phyloP scores from a whole-genome alignment of 2,329 filamentous ascomycete genomes.

The Chrysoporthe puriensis region DNA sequence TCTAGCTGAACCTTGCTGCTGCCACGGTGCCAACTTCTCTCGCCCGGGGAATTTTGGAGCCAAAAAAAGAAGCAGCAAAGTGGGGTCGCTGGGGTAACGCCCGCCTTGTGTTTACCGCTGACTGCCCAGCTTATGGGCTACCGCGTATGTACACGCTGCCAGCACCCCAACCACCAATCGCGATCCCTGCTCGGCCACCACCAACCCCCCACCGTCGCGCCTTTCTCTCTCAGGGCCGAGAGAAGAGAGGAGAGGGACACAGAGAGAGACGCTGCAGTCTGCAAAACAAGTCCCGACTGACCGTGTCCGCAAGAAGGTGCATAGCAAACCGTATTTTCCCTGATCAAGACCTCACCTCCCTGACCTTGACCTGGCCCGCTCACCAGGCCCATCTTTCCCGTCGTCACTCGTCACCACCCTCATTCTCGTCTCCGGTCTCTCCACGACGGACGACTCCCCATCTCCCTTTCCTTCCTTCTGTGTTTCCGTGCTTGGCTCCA shows the following conservation, averaged over 20 bases:
- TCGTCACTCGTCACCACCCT: constrained; percentile 1
- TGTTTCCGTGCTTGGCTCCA: not conserved
- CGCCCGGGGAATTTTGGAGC: too few relatives aligned
- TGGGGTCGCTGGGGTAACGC: constrained; percentile 18
- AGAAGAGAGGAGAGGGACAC: not conserved
- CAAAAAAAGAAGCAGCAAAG: constrained; percentile 11
- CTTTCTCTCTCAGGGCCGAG: not conserved
- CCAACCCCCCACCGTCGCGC: constrained; percentile 1
- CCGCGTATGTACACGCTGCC: constrained; percentile 3
- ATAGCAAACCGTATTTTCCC: not conserved
- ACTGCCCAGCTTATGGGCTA: not conserved
- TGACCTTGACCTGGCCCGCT: constrained; percentile 2
- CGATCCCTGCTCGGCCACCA: constrained; percentile 3
- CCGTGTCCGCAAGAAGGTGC: not conserved
- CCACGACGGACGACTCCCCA: not conserved
- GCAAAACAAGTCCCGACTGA: not conserved
- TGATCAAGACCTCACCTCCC: not conserved
- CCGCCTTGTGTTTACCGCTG: constrained; percentile 17
- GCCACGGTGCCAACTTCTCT: not conserved
- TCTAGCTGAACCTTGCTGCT: constrained; percentile 2
- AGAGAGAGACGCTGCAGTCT: not conserved
- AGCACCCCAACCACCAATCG: constrained; percentile 5
- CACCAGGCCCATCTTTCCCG: constrained; percentile 2
- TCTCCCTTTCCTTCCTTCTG: not conserved
- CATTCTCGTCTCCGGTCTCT: not conserved